A percentile compares a stretch with the other conserved stretches of the same genome.
Conservation (phyloP, 2,329 filamentous ascomycete genomes). For the Gaeumannomyces sp. region DNA sequence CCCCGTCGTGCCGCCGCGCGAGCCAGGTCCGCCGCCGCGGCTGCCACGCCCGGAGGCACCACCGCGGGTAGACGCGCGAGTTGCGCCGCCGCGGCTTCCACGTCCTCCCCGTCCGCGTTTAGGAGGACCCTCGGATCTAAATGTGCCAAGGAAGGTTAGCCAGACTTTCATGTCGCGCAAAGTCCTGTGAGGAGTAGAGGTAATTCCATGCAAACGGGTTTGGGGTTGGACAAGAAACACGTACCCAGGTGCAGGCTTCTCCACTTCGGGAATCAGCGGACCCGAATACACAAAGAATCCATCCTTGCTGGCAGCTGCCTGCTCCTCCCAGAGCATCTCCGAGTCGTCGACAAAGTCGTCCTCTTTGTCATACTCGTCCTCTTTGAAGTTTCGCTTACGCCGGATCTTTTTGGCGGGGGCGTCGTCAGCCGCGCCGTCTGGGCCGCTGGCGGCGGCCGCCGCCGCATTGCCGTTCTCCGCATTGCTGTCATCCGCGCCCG, state of each 20-base stretch:
- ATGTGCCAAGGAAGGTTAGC: constrained; percentile 19
- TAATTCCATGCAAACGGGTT: too few relatives aligned
- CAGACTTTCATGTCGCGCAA: neutral
- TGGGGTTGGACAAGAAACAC: constrained; percentile 20
- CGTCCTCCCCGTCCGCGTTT: constrained; percentile 57
- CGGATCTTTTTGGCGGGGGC: constrained; percentile 57
- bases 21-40: constrained; percentile 55
- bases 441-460: constrained; percentile 46
- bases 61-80: constrained; percentile 49
- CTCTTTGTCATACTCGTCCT: constrained; percentile 78
- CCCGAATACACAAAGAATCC: constrained; percentile 98
- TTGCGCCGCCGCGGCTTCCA: constrained; percentile 38
- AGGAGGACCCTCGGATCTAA: constrained; percentile 64
- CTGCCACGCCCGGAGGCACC: constrained; percentile 55
- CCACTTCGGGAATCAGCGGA: constrained; percentile 78
- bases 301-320: constrained; percentile 87
- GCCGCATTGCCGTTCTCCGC: constrained; percentile 63
- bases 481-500: constrained; percentile 73
- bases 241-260: constrained; percentile 59
- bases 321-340: constrained; percentile 90
- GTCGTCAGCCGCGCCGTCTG: constrained; percentile 52
- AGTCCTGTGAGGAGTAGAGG: neutral
- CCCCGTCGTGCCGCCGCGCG: constrained; percentile 65
- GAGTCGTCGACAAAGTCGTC: constrained; percentile 90
- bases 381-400: constrained; percentile 74